phyloP scores from a whole-genome alignment of 345 rosid species.

The Laguncularia racemosa region DNA sequence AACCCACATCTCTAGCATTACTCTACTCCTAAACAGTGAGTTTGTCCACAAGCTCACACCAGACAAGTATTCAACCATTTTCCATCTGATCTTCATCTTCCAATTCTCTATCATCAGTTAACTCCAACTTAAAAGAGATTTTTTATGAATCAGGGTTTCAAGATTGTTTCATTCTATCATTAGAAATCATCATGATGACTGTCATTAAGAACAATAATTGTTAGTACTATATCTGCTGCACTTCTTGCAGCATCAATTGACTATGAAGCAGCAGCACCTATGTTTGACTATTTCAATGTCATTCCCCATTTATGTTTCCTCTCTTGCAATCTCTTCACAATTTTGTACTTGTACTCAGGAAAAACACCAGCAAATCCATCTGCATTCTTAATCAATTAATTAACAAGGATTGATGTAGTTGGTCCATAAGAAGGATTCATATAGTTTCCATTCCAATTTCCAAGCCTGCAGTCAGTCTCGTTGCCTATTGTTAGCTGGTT shows the following conservation, averaged over 20 bases:
- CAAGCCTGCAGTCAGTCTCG: conserved; percentile 60
- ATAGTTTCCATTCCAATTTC: conserved; percentile 54
- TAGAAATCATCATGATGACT: conserved; percentile 28
- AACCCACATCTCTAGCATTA: too few relatives aligned
- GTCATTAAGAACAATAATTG: conserved; percentile 24
- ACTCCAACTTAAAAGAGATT: conserved; percentile 5
- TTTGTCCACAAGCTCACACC: too few relatives aligned
- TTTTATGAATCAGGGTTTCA: conserved; percentile 24
- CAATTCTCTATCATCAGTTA: too few relatives aligned
- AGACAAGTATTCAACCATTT: too few relatives aligned
- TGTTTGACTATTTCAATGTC: conserved; percentile 25
- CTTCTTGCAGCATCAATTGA: conserved; percentile 26
- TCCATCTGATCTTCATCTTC: too few relatives aligned
- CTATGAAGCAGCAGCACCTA: conserved; percentile 22
- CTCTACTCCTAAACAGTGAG: too few relatives aligned
- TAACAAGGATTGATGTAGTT: conserved; percentile 19
- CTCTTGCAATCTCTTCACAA: conserved; percentile 29
- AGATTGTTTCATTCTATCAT: conserved; percentile 23
- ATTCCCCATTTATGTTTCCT: conserved; percentile 25
- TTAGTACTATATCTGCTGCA: conserved; percentile 24
- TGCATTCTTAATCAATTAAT: conserved; percentile 40
- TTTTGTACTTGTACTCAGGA: conserved; percentile 30
- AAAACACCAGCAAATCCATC: conserved; percentile 66
- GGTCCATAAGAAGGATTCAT: conserved; percentile 37
- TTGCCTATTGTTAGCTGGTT: conserved; percentile 61